phyloP scores from a whole-genome alignment of 331 rosid genomes.

The Phaseolus coccineus region DNA sequence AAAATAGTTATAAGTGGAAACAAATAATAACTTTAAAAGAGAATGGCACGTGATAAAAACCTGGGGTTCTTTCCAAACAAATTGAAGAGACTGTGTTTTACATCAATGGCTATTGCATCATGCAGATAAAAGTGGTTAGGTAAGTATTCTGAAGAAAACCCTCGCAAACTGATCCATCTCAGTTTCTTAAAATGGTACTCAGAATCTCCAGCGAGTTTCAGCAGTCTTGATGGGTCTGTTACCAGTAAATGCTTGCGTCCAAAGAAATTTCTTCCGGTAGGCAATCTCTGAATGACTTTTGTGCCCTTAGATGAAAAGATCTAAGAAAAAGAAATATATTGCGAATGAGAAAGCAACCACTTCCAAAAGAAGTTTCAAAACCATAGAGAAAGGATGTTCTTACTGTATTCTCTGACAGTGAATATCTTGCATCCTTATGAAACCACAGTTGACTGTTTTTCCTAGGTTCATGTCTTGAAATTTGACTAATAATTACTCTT shows the following conservation, averaged over 20 bases:
- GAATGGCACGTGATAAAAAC: not conserved
- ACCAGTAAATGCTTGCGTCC: no score
- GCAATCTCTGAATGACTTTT: not conserved
- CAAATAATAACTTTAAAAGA: not conserved
- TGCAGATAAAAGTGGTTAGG: slow-evolving; percentile 2
- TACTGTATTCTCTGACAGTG: slow-evolving; percentile 18
- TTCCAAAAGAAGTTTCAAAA: no score
- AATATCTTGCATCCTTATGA: not conserved
- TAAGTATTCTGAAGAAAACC: not conserved
- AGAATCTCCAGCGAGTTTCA: not conserved
- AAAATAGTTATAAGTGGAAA: not conserved
- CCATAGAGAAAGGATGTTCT: not conserved
- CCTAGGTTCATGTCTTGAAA: not conserved
- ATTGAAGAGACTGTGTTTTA: slow-evolving; percentile 1
- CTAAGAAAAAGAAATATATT: not conserved
- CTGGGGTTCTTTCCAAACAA: slow-evolving; percentile 23
- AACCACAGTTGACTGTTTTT: not conserved
- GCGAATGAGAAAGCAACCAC: no score
- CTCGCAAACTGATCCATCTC: slow-evolving; percentile 4
- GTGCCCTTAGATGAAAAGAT: not conserved
- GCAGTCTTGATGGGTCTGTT: slow-evolving; percentile 12
- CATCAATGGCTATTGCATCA: slow-evolving; percentile 9
- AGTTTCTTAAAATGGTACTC: not conserved
- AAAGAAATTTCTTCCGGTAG: no score
- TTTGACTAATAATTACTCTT: not conserved